Base-by-base conservation (phyloP, 1,284 basidiomycete genomes). In the Melanopsichium pennsylvanicum region DNA sequence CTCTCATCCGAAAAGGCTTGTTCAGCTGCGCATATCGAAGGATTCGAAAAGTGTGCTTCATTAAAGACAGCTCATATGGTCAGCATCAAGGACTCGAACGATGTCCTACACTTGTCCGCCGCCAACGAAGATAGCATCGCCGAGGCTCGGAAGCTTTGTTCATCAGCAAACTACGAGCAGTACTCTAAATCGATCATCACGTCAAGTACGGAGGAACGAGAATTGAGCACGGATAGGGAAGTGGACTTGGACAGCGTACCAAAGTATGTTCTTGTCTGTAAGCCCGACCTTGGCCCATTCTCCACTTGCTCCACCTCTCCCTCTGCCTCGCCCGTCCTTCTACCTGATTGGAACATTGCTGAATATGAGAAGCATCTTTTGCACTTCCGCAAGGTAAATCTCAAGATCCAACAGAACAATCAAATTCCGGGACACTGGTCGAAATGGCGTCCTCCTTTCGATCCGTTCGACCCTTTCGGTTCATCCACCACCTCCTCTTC, bases 91-190 rank as follows among this genome's bases (percentile, higher is more conserved):
- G 78, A 80, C 48, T 66, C 70, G 8, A 76, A 87, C 61, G 91
- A 95, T 78, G 87, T 85, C 8, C 88, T 95, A 76, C 82, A 84
- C 32, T 88, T 90, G 25, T 26, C 44, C 4, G 2, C n/a, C 5
- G 61, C 59, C 11, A 27, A 46, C n/a, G 29, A 42, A 11, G 19
- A 46, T 2, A 45, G 22, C 27, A 46, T 63, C 2, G n/a, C 22
- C 2, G 47, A 51, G 16, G 50, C 72, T 7, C 61, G 45, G 25
- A 9, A 12, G 15, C 34, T 63, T 5, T 67, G 61, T 32, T 36
- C 39, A 7, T 26, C 52, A 3, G 60, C 74, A 15, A 52, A 63
- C 33, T 74, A 74, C 50, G 55, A 57, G 0, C 50, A 38, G 0
- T 76, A 61, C 42, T 55, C 52, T 7, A 56, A 45, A 33, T 50